Percentiles rank a stretch among this genome's conserved stretches.
Evolutionary conservation across 805 yeast species (phyloP).

Genomic region (Monosporozyma solicola): DNA sequence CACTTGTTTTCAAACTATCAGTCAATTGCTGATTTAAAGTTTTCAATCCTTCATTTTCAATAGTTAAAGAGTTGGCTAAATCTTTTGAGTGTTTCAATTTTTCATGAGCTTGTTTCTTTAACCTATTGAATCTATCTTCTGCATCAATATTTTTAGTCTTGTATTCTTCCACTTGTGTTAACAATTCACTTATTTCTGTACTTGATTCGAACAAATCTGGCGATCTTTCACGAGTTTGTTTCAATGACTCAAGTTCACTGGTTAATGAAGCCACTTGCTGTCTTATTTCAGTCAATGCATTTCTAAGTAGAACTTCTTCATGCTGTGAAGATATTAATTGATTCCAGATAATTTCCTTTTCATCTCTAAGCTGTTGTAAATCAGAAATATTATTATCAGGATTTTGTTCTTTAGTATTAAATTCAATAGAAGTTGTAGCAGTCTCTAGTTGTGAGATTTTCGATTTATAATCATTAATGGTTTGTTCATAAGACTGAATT

Average conservation of each 20-base stretch:
- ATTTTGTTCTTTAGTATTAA: neutral
- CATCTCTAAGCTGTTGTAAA: neutral
- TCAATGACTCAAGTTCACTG: neutral
- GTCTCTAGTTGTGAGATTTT: neutral
- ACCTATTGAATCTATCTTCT: conserved; percentile 25
- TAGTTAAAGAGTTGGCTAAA: conserved; percentile 33
- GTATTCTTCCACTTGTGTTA: conserved; percentile 11
- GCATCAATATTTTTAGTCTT: conserved; percentile 26
- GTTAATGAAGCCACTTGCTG: neutral
- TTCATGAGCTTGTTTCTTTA: conserved; percentile 31
- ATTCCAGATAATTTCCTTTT: neutral
- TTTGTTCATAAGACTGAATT: neutral
- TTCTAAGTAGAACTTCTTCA: neutral
- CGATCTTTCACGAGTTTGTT: neutral
- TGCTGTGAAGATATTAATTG: neutral
- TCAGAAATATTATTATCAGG: neutral
- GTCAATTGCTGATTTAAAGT: conserved; percentile 31
- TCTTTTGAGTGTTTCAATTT: conserved; percentile 23
- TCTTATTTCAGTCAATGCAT: neutral
- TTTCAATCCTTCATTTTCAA: conserved; percentile 28
- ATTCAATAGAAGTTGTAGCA: neutral
- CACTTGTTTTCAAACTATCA: conserved; percentile 1
- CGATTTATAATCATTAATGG: neutral
- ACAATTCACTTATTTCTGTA: neutral
- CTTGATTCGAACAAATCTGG: neutral